phyloP scores from a whole-genome alignment of 169 alveolate species.

The Plasmodium blacklocki region DNA sequence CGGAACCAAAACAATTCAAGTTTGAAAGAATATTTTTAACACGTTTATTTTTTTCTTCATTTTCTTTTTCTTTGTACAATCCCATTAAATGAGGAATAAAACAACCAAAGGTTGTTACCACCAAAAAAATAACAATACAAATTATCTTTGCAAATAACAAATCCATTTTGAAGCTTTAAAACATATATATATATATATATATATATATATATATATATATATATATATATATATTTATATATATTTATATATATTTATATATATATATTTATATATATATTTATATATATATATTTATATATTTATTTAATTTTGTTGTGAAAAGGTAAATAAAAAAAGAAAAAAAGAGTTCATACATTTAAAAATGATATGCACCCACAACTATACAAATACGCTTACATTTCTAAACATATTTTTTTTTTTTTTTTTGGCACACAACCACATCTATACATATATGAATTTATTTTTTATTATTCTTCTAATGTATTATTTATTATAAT shows the following conservation, averaged over 20 bases:
- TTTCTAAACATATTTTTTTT: too few relatives aligned
- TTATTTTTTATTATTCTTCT: too few relatives aligned
- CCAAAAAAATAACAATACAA: constrained; percentile 44
- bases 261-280: not conserved
- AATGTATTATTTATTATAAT: too few relatives aligned
- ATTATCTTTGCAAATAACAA: constrained; percentile 36
- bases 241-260: not conserved
- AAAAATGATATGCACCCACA: too few relatives aligned
- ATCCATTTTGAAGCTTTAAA: constrained; percentile 23
- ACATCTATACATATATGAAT: too few relatives aligned
- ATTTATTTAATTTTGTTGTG: not conserved
- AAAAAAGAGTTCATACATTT: too few relatives aligned
- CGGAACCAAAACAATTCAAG: constrained; percentile 69
- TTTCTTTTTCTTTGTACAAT: constrained; percentile 17
- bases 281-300: not conserved
- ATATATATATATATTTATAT: not conserved
- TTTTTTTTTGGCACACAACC: too few relatives aligned
- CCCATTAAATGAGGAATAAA: constrained; percentile 51
- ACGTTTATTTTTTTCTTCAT: constrained; percentile 11
- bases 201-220: not conserved
- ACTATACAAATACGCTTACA: too few relatives aligned
- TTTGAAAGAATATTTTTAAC: constrained; percentile 35
- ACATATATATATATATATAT: not conserved
- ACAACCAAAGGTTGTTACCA: constrained; percentile 60
- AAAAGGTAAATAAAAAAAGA: too few relatives aligned